These are phyloP conservation scores for Exserohilum turcica DNA, from an alignment of 2,329 filamentous ascomycete genomes.

Conservation along the genomic window DNA sequence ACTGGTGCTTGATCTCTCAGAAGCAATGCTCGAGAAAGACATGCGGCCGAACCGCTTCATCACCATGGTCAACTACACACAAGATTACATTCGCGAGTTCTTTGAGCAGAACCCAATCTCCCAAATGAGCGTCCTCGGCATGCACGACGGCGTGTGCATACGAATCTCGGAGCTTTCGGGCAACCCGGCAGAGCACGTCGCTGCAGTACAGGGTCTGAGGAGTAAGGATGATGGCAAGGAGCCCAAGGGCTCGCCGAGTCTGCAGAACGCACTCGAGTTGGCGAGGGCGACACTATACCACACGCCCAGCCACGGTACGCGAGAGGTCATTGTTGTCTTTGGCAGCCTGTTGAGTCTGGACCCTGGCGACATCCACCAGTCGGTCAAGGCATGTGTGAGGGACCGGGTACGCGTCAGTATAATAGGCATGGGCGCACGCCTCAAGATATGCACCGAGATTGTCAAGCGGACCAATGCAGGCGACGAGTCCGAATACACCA, in stretches of 20 bases:
- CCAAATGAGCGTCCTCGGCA: constrained; percentile 88
- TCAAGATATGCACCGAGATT: constrained; percentile 89
- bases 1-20: constrained; percentile 87
- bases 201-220: constrained; percentile 70
- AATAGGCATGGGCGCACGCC: constrained; percentile 87
- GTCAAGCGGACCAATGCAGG: constrained; percentile 86
- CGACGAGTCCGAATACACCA: constrained; percentile 74
- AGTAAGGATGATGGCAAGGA: constrained; percentile 66
- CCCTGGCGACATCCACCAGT: constrained; percentile 93
- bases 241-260: constrained; percentile 57
- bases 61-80: constrained; percentile 79
- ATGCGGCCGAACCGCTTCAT: constrained; percentile 85
- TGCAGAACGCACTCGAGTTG: constrained; percentile 97
- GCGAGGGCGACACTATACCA: constrained; percentile 90
- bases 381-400: constrained; percentile 75
- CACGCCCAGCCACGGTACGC: constrained; percentile 88
- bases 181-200: constrained; percentile 86
- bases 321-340: constrained; percentile 90
- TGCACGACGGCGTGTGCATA: constrained; percentile 88
- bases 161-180: constrained; percentile 88
- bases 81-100: constrained; percentile 89
- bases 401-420: constrained; percentile 88
- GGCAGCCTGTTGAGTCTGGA: constrained; percentile 89
- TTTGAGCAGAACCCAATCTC: constrained; percentile 99
- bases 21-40: constrained; percentile 95